Conservation (phyloP, 2,329 filamentous ascomycete genomes). For the Torrubiella hemipterigena region DNA sequence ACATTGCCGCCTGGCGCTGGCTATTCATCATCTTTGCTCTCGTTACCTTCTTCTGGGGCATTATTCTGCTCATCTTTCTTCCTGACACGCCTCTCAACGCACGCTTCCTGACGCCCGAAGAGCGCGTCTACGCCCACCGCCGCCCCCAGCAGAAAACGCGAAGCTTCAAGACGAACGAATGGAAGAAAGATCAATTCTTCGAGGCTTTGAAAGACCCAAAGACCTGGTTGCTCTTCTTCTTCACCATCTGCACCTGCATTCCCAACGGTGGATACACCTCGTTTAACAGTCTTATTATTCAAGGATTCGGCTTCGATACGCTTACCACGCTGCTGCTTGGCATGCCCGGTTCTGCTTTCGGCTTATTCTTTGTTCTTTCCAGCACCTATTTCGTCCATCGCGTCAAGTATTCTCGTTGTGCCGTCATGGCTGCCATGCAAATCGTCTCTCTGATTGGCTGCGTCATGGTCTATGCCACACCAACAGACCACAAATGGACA, state of each 20-base stretch:
- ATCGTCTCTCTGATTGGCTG: conserved; percentile 2
- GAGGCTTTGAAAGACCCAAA: conserved; percentile 39
- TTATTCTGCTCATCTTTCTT: conserved; percentile 5
- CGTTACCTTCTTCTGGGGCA: conserved; percentile 3
- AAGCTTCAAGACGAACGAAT: conserved; percentile 29
- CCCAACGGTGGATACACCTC: conserved; percentile 45
- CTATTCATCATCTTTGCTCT: conserved; percentile 2
- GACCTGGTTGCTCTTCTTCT: conserved; percentile 44
- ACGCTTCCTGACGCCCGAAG: conserved; percentile 1
- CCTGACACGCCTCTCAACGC: conserved; percentile 10
- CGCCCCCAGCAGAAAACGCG: conserved; percentile 3
- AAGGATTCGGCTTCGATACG: conserved; percentile 43
- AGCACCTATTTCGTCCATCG: conserved; percentile 3
- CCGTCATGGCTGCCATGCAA: conserved; percentile 1
- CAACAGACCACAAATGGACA: conserved; percentile 1
- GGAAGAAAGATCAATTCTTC: conserved; percentile 30
- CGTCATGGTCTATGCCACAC: conserved; percentile 3
- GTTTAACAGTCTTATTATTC: conserved; percentile 48
- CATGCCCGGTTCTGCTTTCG: conserved; percentile 28
- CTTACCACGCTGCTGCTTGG: conserved; percentile 44
- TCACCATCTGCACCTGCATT: conserved; percentile 45
- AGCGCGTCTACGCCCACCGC: conserved; percentile 2
- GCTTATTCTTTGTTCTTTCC: conserved; percentile 1
- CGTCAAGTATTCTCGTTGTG: conserved; percentile 5
- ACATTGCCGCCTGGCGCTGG: conserved; percentile 4